A percentile compares a stretch with the other conserved stretches of the same genome.
Evolutionary conservation across 441 rosid genomes (phyloP).

Genomic region (Brassica balearica): DNA sequence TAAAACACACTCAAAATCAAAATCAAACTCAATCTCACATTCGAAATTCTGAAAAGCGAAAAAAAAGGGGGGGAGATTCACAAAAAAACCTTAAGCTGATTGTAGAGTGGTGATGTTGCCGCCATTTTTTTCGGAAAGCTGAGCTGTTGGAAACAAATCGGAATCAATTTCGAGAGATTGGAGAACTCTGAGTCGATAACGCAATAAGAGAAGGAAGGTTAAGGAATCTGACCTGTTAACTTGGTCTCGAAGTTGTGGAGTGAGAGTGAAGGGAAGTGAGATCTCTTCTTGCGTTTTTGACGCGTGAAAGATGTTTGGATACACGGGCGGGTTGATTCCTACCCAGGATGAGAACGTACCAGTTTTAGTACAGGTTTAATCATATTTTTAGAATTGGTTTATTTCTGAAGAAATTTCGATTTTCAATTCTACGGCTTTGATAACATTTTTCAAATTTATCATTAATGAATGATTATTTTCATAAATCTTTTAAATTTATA

Average conservation of each 20-base stretch:
- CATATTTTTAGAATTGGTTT: no score
- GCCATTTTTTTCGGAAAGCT: constrained; percentile 21
- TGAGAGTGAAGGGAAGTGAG: constrained; percentile 28
- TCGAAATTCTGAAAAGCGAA: neutral
- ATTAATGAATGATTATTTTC: no score
- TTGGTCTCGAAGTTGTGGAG: constrained; percentile 40
- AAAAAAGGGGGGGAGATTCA: neutral
- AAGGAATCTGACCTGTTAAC: neutral
- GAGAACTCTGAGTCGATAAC: neutral
- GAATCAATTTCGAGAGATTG: neutral
- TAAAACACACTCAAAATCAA: neutral
- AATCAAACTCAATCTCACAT: constrained; percentile 19
- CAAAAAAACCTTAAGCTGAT: constrained; percentile 65
- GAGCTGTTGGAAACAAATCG: neutral
- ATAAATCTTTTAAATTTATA: no score
- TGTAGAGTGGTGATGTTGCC: constrained; percentile 58
- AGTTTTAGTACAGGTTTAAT: no score
- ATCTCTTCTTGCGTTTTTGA: constrained; percentile 18
- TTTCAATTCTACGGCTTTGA: no score
- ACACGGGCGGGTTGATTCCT: neutral
- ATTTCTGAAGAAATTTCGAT: no score
- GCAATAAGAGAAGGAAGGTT: constrained; percentile 1
- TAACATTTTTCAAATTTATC: no score
- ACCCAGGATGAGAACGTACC: neutral
- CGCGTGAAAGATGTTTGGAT: constrained; percentile 35